phyloP scores from a whole-genome alignment of 306 rosid genomes.

The Hippophae gyantsensis region DNA sequence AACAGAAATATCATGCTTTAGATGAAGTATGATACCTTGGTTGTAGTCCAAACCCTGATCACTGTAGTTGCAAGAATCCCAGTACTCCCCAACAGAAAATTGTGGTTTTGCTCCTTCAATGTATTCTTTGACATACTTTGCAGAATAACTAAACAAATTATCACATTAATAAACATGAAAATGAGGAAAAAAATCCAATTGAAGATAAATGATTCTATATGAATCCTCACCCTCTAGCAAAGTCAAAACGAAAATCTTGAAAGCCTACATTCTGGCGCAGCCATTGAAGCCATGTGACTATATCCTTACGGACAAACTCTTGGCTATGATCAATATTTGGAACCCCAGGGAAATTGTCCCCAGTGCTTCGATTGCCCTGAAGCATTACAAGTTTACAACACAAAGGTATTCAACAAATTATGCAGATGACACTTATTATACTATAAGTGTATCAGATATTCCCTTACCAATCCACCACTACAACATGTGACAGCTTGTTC shows the following conservation, averaged over 20 bases:
- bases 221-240: slow-evolving; percentile 64
- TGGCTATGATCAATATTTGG: slow-evolving; percentile 86
- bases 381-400: slow-evolving; percentile 2
- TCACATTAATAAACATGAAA: slow-evolving; percentile 13
- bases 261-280: slow-evolving; percentile 56
- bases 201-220: not conserved
- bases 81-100: slow-evolving; percentile 75
- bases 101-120: slow-evolving; percentile 76
- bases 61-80: slow-evolving; percentile 83
- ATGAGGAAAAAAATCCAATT: slow-evolving; percentile 1
- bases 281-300: slow-evolving; percentile 73
- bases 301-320: slow-evolving; percentile 76
- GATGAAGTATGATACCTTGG: slow-evolving; percentile 48
- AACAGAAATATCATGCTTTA: not conserved
- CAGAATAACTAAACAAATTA: slow-evolving; percentile 40
- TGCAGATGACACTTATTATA: slow-evolving; percentile 4
- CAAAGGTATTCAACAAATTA: not conserved
- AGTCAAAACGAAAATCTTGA: slow-evolving; percentile 91
- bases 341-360: slow-evolving; percentile 70
- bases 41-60: slow-evolving; percentile 63
- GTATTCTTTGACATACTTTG: slow-evolving; percentile 78
- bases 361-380: slow-evolving; percentile 68
- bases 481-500: slow-evolving; percentile 80
- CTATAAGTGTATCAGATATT: slow-evolving; percentile 1
- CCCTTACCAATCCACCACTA: slow-evolving; percentile 74